These are phyloP conservation scores for Hericium rajendrae DNA, from an alignment of 768 basidiomycete species.

Conservation along the genomic window DNA sequence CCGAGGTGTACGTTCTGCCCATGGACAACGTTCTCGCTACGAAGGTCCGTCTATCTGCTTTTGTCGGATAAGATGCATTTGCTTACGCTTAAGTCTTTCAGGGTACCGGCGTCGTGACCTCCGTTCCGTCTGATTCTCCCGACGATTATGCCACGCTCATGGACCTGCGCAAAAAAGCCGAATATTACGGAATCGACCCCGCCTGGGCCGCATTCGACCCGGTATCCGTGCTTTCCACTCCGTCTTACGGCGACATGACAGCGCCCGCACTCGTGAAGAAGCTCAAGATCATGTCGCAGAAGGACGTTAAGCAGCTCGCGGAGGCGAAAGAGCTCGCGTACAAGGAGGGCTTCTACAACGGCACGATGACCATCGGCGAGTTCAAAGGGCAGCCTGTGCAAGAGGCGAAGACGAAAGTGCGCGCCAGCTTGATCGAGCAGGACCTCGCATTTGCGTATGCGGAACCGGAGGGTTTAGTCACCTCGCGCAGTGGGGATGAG, in stretches of 20 bases:
- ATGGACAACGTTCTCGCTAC: conserved; percentile 98
- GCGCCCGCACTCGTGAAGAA: conserved; percentile 78
- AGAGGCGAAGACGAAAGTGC: conserved; percentile 85
- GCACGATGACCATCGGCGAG: conserved; percentile 84
- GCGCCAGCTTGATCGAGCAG: conserved; percentile 69
- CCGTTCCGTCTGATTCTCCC: conserved; percentile 96
- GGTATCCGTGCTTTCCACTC: conserved; percentile 79
- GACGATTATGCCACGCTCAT: conserved; percentile 88
- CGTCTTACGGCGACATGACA: conserved; percentile 86
- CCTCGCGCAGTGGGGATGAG: conserved; percentile 89
- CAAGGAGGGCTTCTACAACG: conserved; percentile 97
- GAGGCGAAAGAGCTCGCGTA: conserved; percentile 98
- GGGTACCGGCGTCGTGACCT: conserved; percentile 98
- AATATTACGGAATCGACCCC: conserved; percentile 91
- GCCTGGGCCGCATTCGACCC: conserved; percentile 81
- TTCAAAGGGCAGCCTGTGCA: conserved; percentile 84
- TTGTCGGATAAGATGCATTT: background rate
- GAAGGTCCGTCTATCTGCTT: conserved; percentile 44
- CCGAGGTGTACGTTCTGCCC: conserved; percentile 92
- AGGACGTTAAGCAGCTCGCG: conserved; percentile 84
- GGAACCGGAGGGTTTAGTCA: conserved; percentile 87
- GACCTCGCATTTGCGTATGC: conserved; percentile 85
- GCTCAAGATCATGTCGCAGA: conserved; percentile 91
- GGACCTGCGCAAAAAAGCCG: conserved; percentile 92
- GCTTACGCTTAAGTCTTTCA: conserved; percentile 18